Evolutionary conservation across 2,329 filamentous ascomycete genomes (phyloP).

Genomic region (Penicillium frequentans): DNA sequence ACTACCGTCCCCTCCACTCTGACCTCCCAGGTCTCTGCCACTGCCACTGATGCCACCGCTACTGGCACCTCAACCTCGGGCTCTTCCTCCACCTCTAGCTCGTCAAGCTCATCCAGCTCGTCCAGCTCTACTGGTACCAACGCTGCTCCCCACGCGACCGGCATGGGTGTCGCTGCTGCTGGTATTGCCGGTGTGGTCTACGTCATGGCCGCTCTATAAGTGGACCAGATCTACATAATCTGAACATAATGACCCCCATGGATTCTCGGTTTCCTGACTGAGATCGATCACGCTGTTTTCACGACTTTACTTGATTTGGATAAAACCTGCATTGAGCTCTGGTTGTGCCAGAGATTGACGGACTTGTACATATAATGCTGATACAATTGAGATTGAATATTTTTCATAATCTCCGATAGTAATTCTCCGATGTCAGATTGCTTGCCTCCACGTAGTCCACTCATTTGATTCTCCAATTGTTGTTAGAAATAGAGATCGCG

Average conservation of each 20-base stretch:
- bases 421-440: not conserved
- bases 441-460: no score
- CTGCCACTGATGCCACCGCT: slow-evolving; percentile 3
- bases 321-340: slow-evolving; percentile 1
- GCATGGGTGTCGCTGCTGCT: slow-evolving; percentile 20
- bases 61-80: not conserved
- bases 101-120: slow-evolving; percentile 7
- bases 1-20: slow-evolving; percentile 18
- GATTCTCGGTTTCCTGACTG: not conserved
- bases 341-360: not conserved
- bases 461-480: no score
- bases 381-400: not conserved
- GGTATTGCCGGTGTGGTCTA: slow-evolving; percentile 31
- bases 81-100: not conserved
- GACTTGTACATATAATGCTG: not conserved
- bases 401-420: not conserved
- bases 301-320: slow-evolving; percentile 11
- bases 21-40: slow-evolving; percentile 7
- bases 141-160: slow-evolving; percentile 22
- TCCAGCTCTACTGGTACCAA: slow-evolving; percentile 10
- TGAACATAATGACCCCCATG: not conserved
- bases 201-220: slow-evolving; percentile 32
- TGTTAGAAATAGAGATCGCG: no score
- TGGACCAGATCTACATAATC: not conserved
- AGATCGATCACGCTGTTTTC: not conserved